Conservation (phyloP, 2,329 filamentous ascomycete species). For the Cladosporium sphaerospermum region DNA sequence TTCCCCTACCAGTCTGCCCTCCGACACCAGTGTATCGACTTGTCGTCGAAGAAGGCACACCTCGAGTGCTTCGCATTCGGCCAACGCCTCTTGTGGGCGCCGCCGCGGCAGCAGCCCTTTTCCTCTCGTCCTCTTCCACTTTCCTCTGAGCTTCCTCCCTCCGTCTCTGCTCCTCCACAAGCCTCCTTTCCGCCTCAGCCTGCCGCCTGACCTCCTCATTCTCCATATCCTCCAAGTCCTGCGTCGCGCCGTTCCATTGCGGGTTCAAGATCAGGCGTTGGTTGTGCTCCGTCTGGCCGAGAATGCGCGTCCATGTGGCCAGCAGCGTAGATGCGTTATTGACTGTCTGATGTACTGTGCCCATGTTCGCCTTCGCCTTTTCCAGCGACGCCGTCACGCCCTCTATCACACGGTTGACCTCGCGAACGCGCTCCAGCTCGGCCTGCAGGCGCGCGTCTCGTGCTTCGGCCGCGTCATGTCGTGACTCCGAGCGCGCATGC, state of each 20-base stretch:
- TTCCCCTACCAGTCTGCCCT: slow-evolving; percentile 46
- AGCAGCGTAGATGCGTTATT: slow-evolving; percentile 81
- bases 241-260: slow-evolving; percentile 79
- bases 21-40: slow-evolving; percentile 38
- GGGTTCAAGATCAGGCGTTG: slow-evolving; percentile 85
- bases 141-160: slow-evolving; percentile 48
- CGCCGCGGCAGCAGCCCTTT: slow-evolving; percentile 48
- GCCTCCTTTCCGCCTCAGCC: slow-evolving; percentile 69
- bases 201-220: slow-evolving; percentile 67
- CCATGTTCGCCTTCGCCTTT: slow-evolving; percentile 70
- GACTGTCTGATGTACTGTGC: slow-evolving; percentile 78
- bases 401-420: slow-evolving; percentile 84
- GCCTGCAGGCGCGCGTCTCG: slow-evolving; percentile 68
- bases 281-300: slow-evolving; percentile 96
- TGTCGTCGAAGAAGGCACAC: slow-evolving; percentile 23
- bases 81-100: slow-evolving; percentile 25
- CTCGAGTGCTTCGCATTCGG: slow-evolving; percentile 26
- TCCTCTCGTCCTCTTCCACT: slow-evolving; percentile 48
- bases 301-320: slow-evolving; percentile 91
- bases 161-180: slow-evolving; percentile 67
- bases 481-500: slow-evolving; percentile 18
- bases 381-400: slow-evolving; percentile 65
- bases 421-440: slow-evolving; percentile 76
- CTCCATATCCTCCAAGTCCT: slow-evolving; percentile 82
- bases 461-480: slow-evolving; percentile 55